Conservation (phyloP, 179 eudicot genomes). For the Vitellaria paradoxa region DNA sequence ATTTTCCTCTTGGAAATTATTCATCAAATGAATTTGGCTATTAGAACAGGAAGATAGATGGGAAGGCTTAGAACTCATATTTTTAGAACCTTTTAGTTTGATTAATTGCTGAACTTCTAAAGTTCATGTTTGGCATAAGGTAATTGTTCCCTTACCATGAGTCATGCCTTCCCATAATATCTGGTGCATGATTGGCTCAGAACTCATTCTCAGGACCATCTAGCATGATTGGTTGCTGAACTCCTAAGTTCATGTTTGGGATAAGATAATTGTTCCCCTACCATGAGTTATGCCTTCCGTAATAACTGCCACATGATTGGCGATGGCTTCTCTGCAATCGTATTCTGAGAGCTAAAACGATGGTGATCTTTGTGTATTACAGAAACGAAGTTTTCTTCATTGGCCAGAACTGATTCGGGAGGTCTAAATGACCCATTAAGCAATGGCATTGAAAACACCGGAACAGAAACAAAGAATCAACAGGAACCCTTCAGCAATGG, state of each 20-base stretch:
- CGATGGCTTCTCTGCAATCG: too few relatives aligned
- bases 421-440: slow-evolving; percentile 26
- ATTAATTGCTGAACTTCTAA: not conserved
- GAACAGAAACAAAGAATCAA: slow-evolving; percentile 32
- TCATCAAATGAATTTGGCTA: too few relatives aligned
- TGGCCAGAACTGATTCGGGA: slow-evolving; percentile 51
- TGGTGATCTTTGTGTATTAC: slow-evolving; percentile 22
- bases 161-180: not conserved
- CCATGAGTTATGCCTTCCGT: not conserved
- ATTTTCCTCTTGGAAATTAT: slow-evolving; percentile 1
- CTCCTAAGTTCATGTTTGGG: not conserved
- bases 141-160: not conserved
- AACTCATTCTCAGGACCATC: not conserved
- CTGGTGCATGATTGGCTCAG: too few relatives aligned
- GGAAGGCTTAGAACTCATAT: not conserved
- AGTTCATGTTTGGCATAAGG: not conserved
- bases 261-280: not conserved
- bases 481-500: slow-evolving; percentile 37
- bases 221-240: not conserved
- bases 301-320: too few relatives aligned
- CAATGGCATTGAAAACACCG: slow-evolving; percentile 34
- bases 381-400: slow-evolving; percentile 65
- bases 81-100: not conserved
- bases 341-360: not conserved
- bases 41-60: not conserved